phyloP scores from a whole-genome alignment of 805 yeast genomes.

The Nakazawaea wickerhamii region DNA sequence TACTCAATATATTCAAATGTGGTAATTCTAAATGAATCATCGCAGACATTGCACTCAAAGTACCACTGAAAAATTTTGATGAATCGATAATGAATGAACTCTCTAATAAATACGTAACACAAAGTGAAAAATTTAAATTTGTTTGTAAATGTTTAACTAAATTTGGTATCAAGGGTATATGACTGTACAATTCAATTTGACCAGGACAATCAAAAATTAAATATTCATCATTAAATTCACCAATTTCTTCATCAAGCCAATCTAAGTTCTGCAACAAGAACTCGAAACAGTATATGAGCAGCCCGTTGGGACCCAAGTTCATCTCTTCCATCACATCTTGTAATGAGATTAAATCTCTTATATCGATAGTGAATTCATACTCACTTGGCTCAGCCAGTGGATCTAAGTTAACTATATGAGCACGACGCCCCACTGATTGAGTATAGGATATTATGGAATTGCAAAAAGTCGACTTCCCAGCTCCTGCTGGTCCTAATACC shows the following conservation, averaged over 20 bases:
- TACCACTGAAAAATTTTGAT: conserved; percentile 92
- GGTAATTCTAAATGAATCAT: conserved; percentile 95
- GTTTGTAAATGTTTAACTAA: conserved; percentile 80
- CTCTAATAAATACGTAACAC: conserved; percentile 89
- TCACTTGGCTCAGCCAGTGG: conserved; percentile 96
- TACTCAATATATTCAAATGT: conserved; percentile 85
- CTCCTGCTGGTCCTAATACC: conserved; percentile 97
- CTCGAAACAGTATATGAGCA: conserved; percentile 88
- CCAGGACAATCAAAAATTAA: conserved; percentile 96
- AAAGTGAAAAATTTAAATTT: conserved; percentile 75
- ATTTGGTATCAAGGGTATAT: conserved; percentile 87
- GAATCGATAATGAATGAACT: conserved; percentile 91
- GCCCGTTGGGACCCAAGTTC: conserved; percentile 94
- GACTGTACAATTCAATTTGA: conserved; percentile 91
- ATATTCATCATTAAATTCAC: conserved; percentile 92
- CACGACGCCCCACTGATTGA: conserved; percentile 87
- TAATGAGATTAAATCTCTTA: conserved; percentile 81
- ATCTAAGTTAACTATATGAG: conserved; percentile 90
- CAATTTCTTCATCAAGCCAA: conserved; percentile 97
- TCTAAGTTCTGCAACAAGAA: conserved; percentile 83
- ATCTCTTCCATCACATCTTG: conserved; percentile 96
- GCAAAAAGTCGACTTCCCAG: conserved; percentile 92
- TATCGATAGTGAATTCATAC: conserved; percentile 88
- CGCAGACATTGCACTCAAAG: conserved; percentile 95
- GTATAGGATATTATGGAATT: conserved; percentile 80